phyloP scores from a whole-genome alignment of 2,329 filamentous ascomycete genomes.

The Didymella pomorum region DNA sequence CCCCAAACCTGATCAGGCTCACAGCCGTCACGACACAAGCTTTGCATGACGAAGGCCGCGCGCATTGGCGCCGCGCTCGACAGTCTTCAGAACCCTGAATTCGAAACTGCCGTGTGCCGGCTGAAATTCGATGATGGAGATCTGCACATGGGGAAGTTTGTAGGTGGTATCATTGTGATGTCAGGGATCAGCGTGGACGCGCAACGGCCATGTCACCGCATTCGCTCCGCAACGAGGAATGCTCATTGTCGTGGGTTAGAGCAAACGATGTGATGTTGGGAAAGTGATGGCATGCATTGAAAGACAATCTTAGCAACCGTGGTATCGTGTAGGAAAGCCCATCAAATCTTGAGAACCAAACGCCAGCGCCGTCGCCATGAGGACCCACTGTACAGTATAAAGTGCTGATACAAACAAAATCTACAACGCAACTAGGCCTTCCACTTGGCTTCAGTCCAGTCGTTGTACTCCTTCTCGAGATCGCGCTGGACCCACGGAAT shows the following conservation, averaged over 20 bases:
- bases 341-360: neutral
- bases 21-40: conserved; percentile 4
- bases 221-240: too few species aligned
- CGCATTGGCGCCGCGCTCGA: conserved; percentile 2
- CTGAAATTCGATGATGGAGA: neutral
- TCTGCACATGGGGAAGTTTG: conserved; percentile 9
- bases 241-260: too few species aligned
- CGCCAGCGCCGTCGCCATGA: conserved; percentile 19
- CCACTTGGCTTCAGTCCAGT: conserved; percentile 49
- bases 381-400: conserved; percentile 5
- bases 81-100: neutral
- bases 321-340: conserved; percentile 12
- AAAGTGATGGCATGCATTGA: neutral
- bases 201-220: neutral
- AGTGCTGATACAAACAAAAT: conserved; percentile 13
- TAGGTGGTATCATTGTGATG: conserved; percentile 15
- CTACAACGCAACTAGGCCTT: conserved; percentile 39
- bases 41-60: conserved; percentile 8
- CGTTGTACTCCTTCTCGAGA: conserved; percentile 45
- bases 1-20: neutral
- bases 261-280: neutral
- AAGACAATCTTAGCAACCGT: conserved; percentile 14
- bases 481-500: conserved; percentile 55
- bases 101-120: neutral
- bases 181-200: conserved; percentile 16